phyloP scores from a whole-genome alignment of 176 grass and related monocot species.

The Bolboschoenus planiculmis region DNA sequence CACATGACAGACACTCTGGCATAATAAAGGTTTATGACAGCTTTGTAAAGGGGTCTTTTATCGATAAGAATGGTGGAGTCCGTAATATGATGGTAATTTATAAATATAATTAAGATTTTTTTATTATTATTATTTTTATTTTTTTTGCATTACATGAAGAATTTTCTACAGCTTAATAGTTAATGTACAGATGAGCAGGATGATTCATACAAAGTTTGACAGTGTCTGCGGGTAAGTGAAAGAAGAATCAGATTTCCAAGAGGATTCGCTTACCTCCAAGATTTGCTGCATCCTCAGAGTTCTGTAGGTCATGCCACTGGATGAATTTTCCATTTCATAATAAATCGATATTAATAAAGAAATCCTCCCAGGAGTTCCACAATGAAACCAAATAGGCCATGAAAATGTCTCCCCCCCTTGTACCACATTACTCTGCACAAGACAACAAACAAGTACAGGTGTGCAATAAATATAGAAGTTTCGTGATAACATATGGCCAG shows the following conservation, averaged over 20 bases:
- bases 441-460: slow-evolving; percentile 5
- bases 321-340: slow-evolving; percentile 80
- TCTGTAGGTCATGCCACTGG: slow-evolving; percentile 72
- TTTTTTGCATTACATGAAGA: background rate
- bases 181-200: background rate
- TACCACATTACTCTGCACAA: slow-evolving; percentile 54
- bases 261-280: slow-evolving; percentile 51
- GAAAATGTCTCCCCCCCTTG: slow-evolving; percentile 55
- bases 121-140: too few relatives aligned
- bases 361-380: slow-evolving; percentile 55
- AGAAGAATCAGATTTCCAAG: background rate
- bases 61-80: background rate
- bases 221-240: background rate
- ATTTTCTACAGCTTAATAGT: background rate
- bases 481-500: background rate
- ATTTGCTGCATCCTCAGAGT: slow-evolving; percentile 76
- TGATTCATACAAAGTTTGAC: background rate
- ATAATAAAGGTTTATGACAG: background rate
- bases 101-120: too few relatives aligned
- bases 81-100: background rate
- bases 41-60: background rate
- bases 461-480: background rate
- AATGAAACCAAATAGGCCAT: slow-evolving; percentile 99
- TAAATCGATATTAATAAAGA: slow-evolving; percentile 82
- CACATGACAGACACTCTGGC: background rate